A percentile compares a stretch with the other conserved stretches of the same genome.
phyloP scores from a whole-genome alignment of 129 eudicot species.

The Apium graveolens region DNA sequence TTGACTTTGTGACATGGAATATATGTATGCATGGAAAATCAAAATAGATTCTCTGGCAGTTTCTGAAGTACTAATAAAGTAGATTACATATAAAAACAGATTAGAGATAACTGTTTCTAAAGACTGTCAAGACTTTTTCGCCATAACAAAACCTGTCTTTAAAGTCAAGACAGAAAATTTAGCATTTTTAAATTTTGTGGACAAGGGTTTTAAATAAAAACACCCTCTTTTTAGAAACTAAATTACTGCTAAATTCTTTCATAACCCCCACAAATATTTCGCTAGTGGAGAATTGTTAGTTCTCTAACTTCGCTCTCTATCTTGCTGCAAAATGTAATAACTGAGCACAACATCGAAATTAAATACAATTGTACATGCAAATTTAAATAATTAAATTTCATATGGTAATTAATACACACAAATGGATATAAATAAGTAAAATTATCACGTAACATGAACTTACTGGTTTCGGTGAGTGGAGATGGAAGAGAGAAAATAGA shows the following conservation, averaged over 20 bases:
- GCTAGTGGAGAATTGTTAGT: not conserved
- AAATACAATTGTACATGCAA: slow-evolving; percentile 7
- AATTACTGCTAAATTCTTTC: not conserved
- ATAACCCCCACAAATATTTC: slow-evolving; percentile 16
- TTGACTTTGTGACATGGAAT: slow-evolving; percentile 10
- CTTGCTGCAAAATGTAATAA: slow-evolving; percentile 10
- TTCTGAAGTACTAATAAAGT: slow-evolving; percentile 14
- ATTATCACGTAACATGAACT: not conserved
- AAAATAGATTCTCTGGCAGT: slow-evolving; percentile 27
- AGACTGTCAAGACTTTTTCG: not conserved
- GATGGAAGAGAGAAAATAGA: not conserved
- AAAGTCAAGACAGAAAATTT: slow-evolving; percentile 4
- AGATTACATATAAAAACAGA: slow-evolving; percentile 21
- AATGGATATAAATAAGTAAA: not conserved
- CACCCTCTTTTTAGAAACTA: not conserved
- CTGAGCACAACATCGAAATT: not conserved
- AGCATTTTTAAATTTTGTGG: slow-evolving; percentile 17
- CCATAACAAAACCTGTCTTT: not conserved
- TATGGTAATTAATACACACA: not conserved
- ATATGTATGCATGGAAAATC: slow-evolving; percentile 21
- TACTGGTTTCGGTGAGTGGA: slow-evolving; percentile 20
- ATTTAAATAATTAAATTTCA: too few species aligned
- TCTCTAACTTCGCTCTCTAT: slow-evolving; percentile 10
- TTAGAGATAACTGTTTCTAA: slow-evolving; percentile 17
- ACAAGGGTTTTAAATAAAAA: not conserved